These are phyloP conservation scores for Kuraishia capsulata DNA, from an alignment of 805 yeast genomes.

Conservation along the genomic window DNA sequence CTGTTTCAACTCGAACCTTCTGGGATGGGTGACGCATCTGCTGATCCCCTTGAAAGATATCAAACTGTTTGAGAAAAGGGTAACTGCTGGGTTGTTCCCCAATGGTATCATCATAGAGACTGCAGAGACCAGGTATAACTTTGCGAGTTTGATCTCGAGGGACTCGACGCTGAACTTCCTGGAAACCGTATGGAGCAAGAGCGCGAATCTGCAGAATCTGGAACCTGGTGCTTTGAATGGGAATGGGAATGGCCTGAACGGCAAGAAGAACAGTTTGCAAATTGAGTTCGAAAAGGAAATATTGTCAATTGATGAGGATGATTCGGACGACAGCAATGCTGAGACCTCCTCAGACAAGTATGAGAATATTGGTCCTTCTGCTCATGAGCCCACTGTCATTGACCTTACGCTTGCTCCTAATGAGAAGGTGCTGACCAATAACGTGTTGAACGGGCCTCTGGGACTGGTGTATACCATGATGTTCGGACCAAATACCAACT, in stretches of 20 bases:
- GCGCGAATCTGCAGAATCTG: background rate
- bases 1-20: conserved; percentile 78
- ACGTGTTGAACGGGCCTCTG: conserved; percentile 57
- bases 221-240: conserved; percentile 18
- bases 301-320: conserved; percentile 14
- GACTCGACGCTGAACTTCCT: conserved; percentile 69
- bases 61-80: conserved; percentile 63
- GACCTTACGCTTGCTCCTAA: conserved; percentile 33
- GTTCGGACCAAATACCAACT: conserved; percentile 51
- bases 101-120: conserved; percentile 71
- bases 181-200: conserved; percentile 57
- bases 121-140: conserved; percentile 52
- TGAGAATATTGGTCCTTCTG: conserved; percentile 53
- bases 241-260: too few relatives aligned
- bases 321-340: conserved; percentile 11
- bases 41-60: conserved; percentile 67
- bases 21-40: conserved; percentile 87
- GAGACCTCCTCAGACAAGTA: conserved; percentile 18
- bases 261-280: conserved; percentile 14
- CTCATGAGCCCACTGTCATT: conserved; percentile 49
- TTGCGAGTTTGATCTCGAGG: conserved; percentile 82
- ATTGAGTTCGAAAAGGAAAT: conserved; percentile 6
- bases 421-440: conserved; percentile 34
- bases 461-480: conserved; percentile 65
- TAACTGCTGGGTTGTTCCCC: conserved; percentile 85